Evolutionary conservation across 1,284 basidiomycete genomes (phyloP).

Genomic region (Malassezia cuniculi): DNA sequence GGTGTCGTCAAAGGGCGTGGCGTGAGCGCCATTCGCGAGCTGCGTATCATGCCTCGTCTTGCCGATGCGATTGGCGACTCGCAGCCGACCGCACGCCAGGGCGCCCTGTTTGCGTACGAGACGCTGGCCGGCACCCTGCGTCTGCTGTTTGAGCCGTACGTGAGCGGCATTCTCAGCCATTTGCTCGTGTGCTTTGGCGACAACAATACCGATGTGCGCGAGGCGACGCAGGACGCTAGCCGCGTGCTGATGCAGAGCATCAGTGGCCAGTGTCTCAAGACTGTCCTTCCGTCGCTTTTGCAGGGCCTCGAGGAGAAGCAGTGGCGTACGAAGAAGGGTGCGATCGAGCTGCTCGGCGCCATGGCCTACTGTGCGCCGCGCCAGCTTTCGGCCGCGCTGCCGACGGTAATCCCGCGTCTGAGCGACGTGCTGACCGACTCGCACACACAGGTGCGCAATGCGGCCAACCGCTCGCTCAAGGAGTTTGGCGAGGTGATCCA

Average conservation of each 20-base stretch:
- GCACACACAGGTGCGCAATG: slow-evolving; percentile 82
- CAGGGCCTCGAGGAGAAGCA: slow-evolving; percentile 93
- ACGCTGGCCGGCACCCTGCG: slow-evolving; percentile 67
- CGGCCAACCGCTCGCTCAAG: slow-evolving; percentile 90
- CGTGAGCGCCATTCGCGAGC: slow-evolving; percentile 70
- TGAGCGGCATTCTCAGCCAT: slow-evolving; percentile 70
- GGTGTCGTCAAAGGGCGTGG: slow-evolving; percentile 83
- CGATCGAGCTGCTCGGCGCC: slow-evolving; percentile 91
- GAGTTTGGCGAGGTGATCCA: slow-evolving; percentile 69
- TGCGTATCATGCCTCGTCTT: slow-evolving; percentile 63
- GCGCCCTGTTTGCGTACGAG: slow-evolving; percentile 88
- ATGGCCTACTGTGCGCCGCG: slow-evolving; percentile 98
- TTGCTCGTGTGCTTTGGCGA: slow-evolving; percentile 85
- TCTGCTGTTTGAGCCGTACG: slow-evolving; percentile 86
- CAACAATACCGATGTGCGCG: slow-evolving; percentile 71
- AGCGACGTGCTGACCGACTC: slow-evolving; percentile 93
- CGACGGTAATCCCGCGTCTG: slow-evolving; percentile 87
- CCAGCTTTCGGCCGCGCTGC: slow-evolving; percentile 85
- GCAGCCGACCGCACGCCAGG: slow-evolving; percentile 71
- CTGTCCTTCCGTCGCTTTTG: slow-evolving; percentile 78
- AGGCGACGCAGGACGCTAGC: slow-evolving; percentile 84
- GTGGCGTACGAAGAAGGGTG: slow-evolving; percentile 96
- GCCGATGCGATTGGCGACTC: slow-evolving; percentile 72
- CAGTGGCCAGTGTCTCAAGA: slow-evolving; percentile 56
- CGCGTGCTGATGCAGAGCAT: slow-evolving; percentile 89